These are phyloP conservation scores for Oryza officinalis DNA, from an alignment of 176 grass and related monocot species.

Conservation along the genomic window DNA sequence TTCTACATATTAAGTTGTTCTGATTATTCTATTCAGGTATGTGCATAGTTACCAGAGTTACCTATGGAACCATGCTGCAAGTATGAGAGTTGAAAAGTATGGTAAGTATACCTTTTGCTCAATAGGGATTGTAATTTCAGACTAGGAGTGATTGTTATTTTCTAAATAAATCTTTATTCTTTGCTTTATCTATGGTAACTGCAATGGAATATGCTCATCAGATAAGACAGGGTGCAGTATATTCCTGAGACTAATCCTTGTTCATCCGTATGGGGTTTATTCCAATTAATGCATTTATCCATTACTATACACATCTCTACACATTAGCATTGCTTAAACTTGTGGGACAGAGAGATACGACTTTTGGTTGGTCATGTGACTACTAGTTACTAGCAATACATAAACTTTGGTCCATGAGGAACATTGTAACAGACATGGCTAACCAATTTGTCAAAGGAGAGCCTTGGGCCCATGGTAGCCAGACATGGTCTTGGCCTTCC, in stretches of 20 bases:
- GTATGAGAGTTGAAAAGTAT: slow-evolving; percentile 84
- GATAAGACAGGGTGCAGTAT: neutral
- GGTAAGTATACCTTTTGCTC: slow-evolving; percentile 53
- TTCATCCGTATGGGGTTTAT: neutral
- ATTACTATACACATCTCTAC: neutral
- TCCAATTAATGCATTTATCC: neutral
- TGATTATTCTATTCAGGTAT: slow-evolving; percentile 67
- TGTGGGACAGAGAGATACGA: neutral
- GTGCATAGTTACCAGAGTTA: slow-evolving; percentile 99
- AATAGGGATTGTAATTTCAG: neutral
- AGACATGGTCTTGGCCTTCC: neutral
- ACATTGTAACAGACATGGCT: neutral
- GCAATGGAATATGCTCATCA: neutral
- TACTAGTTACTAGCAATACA: neutral
- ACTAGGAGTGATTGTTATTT: neutral
- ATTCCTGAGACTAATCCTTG: neutral
- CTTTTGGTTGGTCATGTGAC: neutral
- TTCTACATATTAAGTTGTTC: slow-evolving; percentile 23
- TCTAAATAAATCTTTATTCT: neutral
- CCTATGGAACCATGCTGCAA: slow-evolving; percentile 96
- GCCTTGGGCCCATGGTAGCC: neutral
- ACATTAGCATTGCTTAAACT: neutral
- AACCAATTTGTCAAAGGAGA: neutral
- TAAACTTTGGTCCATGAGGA: neutral
- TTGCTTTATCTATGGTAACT: neutral